phyloP scores from a whole-genome alignment of 306 rosid species.

The Glycine soja region DNA sequence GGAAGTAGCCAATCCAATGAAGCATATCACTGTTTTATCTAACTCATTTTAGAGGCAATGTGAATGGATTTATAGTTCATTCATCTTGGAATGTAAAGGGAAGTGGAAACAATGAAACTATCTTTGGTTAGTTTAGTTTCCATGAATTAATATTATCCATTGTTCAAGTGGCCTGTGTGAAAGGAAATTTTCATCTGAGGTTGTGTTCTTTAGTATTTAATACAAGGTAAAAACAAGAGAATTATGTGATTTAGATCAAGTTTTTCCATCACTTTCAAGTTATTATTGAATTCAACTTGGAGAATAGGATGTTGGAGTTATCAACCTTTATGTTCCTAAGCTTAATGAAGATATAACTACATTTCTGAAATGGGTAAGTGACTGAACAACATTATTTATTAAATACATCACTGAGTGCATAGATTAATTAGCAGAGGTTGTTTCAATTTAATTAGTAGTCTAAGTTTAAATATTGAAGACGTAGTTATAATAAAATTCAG shows the following conservation, averaged over 20 bases:
- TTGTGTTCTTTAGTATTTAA: not conserved
- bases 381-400: no score
- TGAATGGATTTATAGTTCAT: slow-evolving; percentile 16
- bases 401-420: no score
- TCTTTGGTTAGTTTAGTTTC: slow-evolving; percentile 22
- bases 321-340: not conserved
- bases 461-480: not conserved
- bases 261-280: not conserved
- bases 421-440: no score
- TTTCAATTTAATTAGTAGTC: no score
- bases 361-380: not conserved
- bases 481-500: not conserved
- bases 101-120: slow-evolving; percentile 26
- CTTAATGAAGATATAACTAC: not conserved
- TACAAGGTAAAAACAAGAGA: not conserved
- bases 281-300: not conserved
- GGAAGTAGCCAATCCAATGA: slow-evolving; percentile 67
- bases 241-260: not conserved
- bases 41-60: slow-evolving; percentile 44
- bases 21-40: slow-evolving; percentile 58
- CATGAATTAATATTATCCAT: not conserved
- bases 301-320: not conserved
- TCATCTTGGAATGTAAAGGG: slow-evolving; percentile 20
- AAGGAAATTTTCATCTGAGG: slow-evolving; percentile 13
- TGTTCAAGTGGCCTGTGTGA: not conserved